phyloP scores from a whole-genome alignment of 1,284 basidiomycete genomes.

The Tylopilus microsporus region DNA sequence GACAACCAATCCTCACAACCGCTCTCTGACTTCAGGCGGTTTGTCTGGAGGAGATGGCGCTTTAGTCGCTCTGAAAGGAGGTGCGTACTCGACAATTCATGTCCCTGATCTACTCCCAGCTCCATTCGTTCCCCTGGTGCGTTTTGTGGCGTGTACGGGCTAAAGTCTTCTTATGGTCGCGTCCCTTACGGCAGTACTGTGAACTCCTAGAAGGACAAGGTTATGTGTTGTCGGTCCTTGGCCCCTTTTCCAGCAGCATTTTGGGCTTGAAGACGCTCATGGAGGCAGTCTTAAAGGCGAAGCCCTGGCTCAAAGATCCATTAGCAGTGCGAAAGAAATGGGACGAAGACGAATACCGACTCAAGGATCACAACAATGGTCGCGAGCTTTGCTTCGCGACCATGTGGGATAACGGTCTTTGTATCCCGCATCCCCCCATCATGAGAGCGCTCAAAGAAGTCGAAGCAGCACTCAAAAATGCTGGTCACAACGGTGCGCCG shows the following conservation, averaged over 20 bases:
- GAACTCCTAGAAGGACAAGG: constrained; percentile 67
- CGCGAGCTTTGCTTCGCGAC: constrained; percentile 57
- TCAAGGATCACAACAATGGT: constrained; percentile 56
- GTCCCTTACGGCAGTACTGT: constrained; percentile 64
- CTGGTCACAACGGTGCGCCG: constrained; percentile 60
- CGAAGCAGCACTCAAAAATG: constrained; percentile 53
- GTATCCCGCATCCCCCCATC: constrained; percentile 70
- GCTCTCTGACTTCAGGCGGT: constrained; percentile 50
- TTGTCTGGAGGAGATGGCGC: constrained; percentile 67
- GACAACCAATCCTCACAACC: constrained; percentile 59
- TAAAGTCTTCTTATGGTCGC: constrained; percentile 67
- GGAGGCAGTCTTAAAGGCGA: constrained; percentile 49
- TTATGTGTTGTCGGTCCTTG: constrained; percentile 65
- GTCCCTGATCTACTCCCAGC: constrained; percentile 36
- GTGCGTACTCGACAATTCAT: too few species aligned
- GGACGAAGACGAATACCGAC: constrained; percentile 54
- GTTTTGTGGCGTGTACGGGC: constrained; percentile 62
- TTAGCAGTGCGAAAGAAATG: constrained; percentile 59
- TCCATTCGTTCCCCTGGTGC: constrained; percentile 68
- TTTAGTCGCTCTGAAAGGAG: constrained; percentile 53
- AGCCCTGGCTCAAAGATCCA: constrained; percentile 71
- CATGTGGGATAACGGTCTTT: constrained; percentile 58
- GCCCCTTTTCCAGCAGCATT: constrained; percentile 61
- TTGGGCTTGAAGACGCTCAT: constrained; percentile 60
- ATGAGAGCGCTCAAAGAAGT: constrained; percentile 56